Conservation (phyloP, 2,329 filamentous ascomycete genomes). For the Rutstroemia sp. region DNA sequence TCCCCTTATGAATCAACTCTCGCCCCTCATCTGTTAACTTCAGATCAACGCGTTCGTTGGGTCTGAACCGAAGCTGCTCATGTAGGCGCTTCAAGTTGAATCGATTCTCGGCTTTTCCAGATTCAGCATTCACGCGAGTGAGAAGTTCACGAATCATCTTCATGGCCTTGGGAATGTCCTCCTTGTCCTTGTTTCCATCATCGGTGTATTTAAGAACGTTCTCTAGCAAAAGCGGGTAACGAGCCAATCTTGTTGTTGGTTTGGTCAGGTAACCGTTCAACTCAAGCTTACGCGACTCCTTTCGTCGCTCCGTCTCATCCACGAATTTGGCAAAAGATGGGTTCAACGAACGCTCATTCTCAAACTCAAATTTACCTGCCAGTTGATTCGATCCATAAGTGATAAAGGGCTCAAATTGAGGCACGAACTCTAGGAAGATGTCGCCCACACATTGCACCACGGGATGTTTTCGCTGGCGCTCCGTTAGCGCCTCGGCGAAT, state of each 20-base stretch:
- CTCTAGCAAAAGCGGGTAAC: slow-evolving; percentile 87
- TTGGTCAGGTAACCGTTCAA: slow-evolving; percentile 97
- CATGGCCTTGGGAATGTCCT: slow-evolving; percentile 86
- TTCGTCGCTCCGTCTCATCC: slow-evolving; percentile 90
- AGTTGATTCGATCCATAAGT: slow-evolving; percentile 92
- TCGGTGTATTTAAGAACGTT: slow-evolving; percentile 89
- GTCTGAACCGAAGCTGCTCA: slow-evolving; percentile 82
- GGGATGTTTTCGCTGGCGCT: slow-evolving; percentile 81
- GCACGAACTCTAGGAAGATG: slow-evolving; percentile 87
- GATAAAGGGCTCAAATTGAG: slow-evolving; percentile 92
- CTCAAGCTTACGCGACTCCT: slow-evolving; percentile 94
- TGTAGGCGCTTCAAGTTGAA: slow-evolving; percentile 93
- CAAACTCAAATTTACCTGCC: slow-evolving; percentile 96
- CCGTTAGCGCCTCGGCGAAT: slow-evolving; percentile 81
- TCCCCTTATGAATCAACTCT: slow-evolving; percentile 89
- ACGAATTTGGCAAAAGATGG: slow-evolving; percentile 83
- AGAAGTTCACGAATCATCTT: slow-evolving; percentile 80
- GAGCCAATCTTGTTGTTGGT: slow-evolving; percentile 86
- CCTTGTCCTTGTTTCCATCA: slow-evolving; percentile 80
- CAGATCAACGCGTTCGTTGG: slow-evolving; percentile 85
- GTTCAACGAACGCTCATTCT: slow-evolving; percentile 87
- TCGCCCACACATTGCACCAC: slow-evolving; percentile 88
- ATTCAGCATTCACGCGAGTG: slow-evolving; percentile 84
- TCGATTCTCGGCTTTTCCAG: slow-evolving; percentile 93
- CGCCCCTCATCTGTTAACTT: slow-evolving; percentile 91